Evolutionary conservation across 2,329 filamentous ascomycete genomes (phyloP).

Genomic region (Nannizziopsis arthrosporioides): DNA sequence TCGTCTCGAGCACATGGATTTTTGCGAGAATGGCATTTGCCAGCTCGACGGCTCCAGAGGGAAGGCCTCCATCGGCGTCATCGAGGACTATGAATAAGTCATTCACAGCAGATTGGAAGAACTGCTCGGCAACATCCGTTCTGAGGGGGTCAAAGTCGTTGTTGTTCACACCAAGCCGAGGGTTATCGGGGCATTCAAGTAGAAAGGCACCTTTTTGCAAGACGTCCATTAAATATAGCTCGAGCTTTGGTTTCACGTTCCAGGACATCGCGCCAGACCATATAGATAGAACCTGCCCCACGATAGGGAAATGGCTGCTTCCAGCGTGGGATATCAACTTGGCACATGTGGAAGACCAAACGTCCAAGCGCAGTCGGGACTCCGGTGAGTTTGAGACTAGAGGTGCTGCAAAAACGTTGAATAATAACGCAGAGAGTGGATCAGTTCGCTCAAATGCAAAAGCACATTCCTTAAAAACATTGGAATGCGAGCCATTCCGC

Average conservation of each 20-base stretch:
- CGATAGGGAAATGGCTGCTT: conserved; percentile 63
- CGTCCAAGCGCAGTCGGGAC: conserved; percentile 64
- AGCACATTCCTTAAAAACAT: conserved; percentile 65
- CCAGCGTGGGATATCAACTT: conserved; percentile 68
- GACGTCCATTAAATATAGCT: conserved; percentile 89
- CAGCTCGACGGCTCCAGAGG: conserved; percentile 71
- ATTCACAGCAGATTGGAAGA: conserved; percentile 71
- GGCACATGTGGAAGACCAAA: conserved; percentile 82
- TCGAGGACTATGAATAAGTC: conserved; percentile 77
- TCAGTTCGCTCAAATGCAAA: conserved; percentile 83
- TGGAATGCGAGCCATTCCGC: conserved; percentile 37
- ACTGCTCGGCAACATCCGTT: conserved; percentile 71
- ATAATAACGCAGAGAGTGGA: conserved; percentile 69
- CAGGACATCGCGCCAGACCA: conserved; percentile 82
- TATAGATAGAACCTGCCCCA: conserved; percentile 73
- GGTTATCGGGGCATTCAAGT: conserved; percentile 71
- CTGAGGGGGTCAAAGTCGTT: conserved; percentile 59
- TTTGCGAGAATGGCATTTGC: conserved; percentile 72
- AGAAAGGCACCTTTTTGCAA: conserved; percentile 87
- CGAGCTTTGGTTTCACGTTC: conserved; percentile 79
- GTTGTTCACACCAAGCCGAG: conserved; percentile 55
- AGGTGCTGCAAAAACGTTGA: conserved; percentile 81
- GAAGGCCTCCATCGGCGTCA: conserved; percentile 77
- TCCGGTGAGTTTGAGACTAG: conserved; percentile 70
- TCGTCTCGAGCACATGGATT: conserved; percentile 55